These are phyloP conservation scores for Hemileccinum rubropunctum DNA, from an alignment of 768 basidiomycete species.

Conservation along the genomic window DNA sequence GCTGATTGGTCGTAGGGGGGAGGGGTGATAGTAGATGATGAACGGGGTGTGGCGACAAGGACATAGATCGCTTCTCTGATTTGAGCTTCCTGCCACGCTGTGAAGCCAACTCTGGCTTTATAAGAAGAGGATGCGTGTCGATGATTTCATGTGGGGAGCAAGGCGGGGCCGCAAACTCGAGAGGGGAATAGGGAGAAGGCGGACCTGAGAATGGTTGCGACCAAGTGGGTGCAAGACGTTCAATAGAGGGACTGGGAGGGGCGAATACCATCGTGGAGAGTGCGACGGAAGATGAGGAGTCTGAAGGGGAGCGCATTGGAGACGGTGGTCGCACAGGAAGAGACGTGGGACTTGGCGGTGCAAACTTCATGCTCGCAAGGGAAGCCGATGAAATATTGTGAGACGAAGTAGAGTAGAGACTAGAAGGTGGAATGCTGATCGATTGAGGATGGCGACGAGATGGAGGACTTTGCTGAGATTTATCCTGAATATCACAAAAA, in stretches of 20 bases:
- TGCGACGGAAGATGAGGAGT: slow-evolving; percentile 10
- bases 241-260: slow-evolving; percentile 24
- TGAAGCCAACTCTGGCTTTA: slow-evolving; percentile 46
- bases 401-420: slow-evolving; percentile 14
- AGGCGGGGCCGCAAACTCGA: slow-evolving; percentile 28
- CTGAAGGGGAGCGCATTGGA: slow-evolving; percentile 6
- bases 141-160: slow-evolving; percentile 1
- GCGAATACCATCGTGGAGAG: slow-evolving; percentile 32
- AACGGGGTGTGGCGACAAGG: slow-evolving; percentile 25
- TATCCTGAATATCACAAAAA: slow-evolving; percentile 3
- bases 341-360: slow-evolving; percentile 27
- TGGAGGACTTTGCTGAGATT: background rate
- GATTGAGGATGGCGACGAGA: slow-evolving; percentile 17
- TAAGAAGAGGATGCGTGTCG: slow-evolving; percentile 44
- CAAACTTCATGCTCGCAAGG: slow-evolving; percentile 33
- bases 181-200: slow-evolving; percentile 29
- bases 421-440: slow-evolving; percentile 18
- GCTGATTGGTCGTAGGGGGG: slow-evolving; percentile 67
- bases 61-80: slow-evolving; percentile 27
- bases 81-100: slow-evolving; percentile 26
- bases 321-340: slow-evolving; percentile 5
- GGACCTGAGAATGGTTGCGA: slow-evolving; percentile 22
- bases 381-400: slow-evolving; percentile 20
- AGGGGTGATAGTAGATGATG: slow-evolving; percentile 23
- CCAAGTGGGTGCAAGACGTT: slow-evolving; percentile 3